These are phyloP conservation scores for Globisporangium megalacanthum DNA, from an alignment of 352 stramenopile species.

Conservation along the genomic window DNA sequence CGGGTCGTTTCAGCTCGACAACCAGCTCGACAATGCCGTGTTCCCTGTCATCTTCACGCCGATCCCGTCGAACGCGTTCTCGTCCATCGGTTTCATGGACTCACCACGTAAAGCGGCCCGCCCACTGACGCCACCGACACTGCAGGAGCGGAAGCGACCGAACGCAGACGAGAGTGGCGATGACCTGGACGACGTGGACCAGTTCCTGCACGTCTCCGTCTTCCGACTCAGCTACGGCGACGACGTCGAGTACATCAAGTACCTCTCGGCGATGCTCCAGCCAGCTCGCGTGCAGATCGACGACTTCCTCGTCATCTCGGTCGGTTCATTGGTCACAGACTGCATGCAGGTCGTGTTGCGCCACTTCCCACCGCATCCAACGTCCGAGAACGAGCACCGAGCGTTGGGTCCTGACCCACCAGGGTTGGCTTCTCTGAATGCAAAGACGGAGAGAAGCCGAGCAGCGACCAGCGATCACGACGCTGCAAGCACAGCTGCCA, in stretches of 20 bases:
- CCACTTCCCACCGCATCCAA: conserved; percentile 21
- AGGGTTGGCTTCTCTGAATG: not conserved
- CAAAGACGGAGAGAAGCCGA: no score
- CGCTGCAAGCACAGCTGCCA: conserved; percentile 9
- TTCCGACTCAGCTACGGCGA: conserved; percentile 74
- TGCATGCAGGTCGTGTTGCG: conserved; percentile 37
- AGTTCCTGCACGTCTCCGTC: conserved; percentile 77
- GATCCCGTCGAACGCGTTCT: conserved; percentile 34
- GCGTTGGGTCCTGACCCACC: no score
- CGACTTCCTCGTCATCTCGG: conserved; percentile 51
- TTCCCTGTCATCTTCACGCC: conserved; percentile 83
- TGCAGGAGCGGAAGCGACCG: conserved; percentile 11
- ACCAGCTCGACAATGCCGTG: conserved; percentile 63
- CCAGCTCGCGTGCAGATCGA: conserved; percentile 56
- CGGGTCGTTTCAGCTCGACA: conserved; percentile 79
- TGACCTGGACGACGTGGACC: conserved; percentile 15
- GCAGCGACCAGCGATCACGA: not conserved
- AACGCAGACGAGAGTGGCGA: conserved; percentile 10
- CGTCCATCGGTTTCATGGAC: conserved; percentile 14
- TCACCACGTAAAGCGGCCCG: conserved; percentile 11
- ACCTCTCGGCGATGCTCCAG: conserved; percentile 79
- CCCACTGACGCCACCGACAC: conserved; percentile 10
- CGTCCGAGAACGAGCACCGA: not conserved
- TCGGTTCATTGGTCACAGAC: conserved; percentile 32
- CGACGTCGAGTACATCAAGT: conserved; percentile 87